Evolutionary conservation across 345 rosid genomes (phyloP).

Genomic region (Aquilaria yunnanensis): DNA sequence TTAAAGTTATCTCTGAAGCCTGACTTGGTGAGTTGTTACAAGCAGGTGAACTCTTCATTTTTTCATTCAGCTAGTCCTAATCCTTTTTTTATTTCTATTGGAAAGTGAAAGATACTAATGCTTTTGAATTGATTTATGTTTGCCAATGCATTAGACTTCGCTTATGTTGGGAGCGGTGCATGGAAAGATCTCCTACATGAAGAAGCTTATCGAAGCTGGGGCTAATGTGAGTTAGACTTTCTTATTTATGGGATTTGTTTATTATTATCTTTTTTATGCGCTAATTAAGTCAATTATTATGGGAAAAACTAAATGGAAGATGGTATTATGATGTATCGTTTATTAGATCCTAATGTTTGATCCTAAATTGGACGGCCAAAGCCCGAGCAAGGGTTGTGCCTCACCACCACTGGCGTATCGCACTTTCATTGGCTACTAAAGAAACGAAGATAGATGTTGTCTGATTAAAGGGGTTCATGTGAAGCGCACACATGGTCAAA

Average conservation of each 20-base stretch:
- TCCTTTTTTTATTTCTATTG: too few relatives aligned
- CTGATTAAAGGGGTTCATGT: too few relatives aligned
- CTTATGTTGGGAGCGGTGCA: slow-evolving; percentile 97
- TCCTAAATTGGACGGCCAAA: slow-evolving; percentile 17
- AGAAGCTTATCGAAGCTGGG: slow-evolving; percentile 78
- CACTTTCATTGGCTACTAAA: too few relatives aligned
- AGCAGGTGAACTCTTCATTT: slow-evolving; percentile 50
- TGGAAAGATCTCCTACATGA: slow-evolving; percentile 74
- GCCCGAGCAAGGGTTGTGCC: too few relatives aligned
- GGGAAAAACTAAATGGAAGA: slow-evolving; percentile 2
- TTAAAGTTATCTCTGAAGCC: slow-evolving; percentile 71
- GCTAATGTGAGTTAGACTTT: slow-evolving; percentile 67
- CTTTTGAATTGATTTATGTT: slow-evolving; percentile 12
- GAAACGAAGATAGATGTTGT: too few relatives aligned
- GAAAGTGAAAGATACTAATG: background rate
- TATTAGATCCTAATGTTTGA: slow-evolving; percentile 88
- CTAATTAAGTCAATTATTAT: background rate
- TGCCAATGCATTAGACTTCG: slow-evolving; percentile 55
- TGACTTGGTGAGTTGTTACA: slow-evolving; percentile 78
- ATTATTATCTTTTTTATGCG: background rate
- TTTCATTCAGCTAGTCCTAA: background rate
- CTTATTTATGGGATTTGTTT: background rate
- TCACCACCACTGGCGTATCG: too few relatives aligned
- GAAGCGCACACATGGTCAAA: too few relatives aligned
- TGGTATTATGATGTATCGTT: background rate